Evolutionary conservation across 2,329 filamentous ascomycete genomes (phyloP).

Genomic region (Chalaropsis thielavioides): DNA sequence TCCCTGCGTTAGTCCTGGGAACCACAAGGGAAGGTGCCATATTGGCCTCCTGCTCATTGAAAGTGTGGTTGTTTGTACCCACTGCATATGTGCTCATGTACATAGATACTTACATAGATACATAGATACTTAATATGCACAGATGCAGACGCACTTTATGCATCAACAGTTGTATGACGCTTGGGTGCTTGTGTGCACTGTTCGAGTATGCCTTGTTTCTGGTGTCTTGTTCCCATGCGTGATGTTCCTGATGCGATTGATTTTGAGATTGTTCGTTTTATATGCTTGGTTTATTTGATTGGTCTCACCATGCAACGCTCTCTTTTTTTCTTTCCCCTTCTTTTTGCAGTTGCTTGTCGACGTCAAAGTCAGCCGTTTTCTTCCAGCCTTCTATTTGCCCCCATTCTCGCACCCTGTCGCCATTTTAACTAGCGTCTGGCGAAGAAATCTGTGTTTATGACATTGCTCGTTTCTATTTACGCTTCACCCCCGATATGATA

Average conservation of each 20-base stretch:
- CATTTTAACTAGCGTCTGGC: not conserved
- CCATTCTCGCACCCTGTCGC: not conserved
- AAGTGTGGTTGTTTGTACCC: too few species aligned
- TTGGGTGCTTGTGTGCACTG: not conserved
- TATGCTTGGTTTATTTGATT: not conserved
- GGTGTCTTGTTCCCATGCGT: not conserved
- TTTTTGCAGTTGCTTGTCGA: not conserved
- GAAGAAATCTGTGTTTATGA: not conserved
- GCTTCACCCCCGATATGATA: not conserved
- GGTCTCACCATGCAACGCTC: not conserved
- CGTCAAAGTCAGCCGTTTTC: not conserved
- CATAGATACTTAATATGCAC: too few species aligned
- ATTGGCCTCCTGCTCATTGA: too few species aligned
- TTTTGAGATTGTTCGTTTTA: not conserved
- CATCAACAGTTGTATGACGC: not conserved
- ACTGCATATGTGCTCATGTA: too few species aligned
- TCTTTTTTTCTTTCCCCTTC: not conserved
- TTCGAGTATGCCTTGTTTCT: not conserved
- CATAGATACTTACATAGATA: too few species aligned
- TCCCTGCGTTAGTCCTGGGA: not conserved
- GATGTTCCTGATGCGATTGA: too few species aligned
- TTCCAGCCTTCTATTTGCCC: not conserved
- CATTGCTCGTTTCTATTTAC: conserved; percentile 1
- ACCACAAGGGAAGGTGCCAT: not conserved
- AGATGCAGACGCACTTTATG: not conserved